Conservation (phyloP, 2,329 filamentous ascomycete genomes). For the Colletotrichum orchidophilum region DNA sequence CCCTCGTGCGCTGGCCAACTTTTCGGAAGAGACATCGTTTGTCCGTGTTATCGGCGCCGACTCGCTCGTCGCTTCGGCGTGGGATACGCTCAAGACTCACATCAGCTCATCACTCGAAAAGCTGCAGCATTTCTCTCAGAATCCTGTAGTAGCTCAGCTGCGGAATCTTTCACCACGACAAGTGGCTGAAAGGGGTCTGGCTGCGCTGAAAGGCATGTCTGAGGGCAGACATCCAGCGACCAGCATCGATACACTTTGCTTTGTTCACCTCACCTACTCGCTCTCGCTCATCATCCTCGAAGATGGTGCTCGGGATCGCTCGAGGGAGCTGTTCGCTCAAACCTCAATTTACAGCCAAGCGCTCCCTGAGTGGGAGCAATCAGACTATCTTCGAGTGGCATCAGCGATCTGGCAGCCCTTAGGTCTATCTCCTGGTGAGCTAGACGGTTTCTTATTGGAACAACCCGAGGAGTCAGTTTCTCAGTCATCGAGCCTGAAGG, state of each 20-base stretch:
- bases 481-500: constrained; percentile 47
- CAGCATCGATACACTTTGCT: constrained; percentile 57
- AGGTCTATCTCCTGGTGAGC: constrained; percentile 41
- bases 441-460: constrained; percentile 40
- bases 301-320: constrained; percentile 47
- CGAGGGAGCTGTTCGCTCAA: constrained; percentile 55
- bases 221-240: constrained; percentile 48
- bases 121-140: constrained; percentile 50
- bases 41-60: constrained; percentile 44
- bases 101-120: constrained; percentile 55
- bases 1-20: background rate
- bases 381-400: constrained; percentile 54
- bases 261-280: constrained; percentile 62
- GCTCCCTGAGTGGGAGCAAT: constrained; percentile 48
- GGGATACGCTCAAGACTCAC: constrained; percentile 57
- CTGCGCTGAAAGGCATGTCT: constrained; percentile 51
- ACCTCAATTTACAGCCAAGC: constrained; percentile 54
- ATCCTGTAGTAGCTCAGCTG: constrained; percentile 53
- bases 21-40: constrained; percentile 21
- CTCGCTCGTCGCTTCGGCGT: constrained; percentile 53
- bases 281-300: constrained; percentile 58
- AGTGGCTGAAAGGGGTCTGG: constrained; percentile 53
- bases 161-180: constrained; percentile 47
- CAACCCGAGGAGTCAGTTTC: constrained; percentile 33
- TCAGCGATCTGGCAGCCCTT: constrained; percentile 59